Conservation (phyloP, 2,329 filamentous ascomycete species). For the Leptographium flavum region DNA sequence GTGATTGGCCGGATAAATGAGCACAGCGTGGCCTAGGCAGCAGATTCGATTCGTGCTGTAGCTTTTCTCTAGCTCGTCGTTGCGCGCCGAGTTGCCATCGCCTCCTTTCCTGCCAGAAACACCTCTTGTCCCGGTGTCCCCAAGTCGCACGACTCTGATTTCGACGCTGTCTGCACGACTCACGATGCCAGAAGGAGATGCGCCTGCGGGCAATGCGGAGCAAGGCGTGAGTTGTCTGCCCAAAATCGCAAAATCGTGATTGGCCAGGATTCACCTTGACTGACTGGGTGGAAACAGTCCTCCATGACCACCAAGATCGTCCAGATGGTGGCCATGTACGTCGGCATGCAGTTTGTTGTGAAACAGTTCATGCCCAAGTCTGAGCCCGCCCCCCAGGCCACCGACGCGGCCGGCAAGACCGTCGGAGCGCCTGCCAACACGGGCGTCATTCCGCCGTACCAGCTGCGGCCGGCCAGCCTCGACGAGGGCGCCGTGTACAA, state of each 20-base stretch:
- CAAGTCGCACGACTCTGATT: neutral
- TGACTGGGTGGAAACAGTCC: too few relatives aligned
- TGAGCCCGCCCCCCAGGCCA: constrained; percentile 34
- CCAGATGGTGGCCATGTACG: constrained; percentile 39
- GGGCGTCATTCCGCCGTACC: constrained; percentile 47
- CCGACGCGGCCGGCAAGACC: constrained; percentile 36
- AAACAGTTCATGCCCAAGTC: constrained; percentile 32
- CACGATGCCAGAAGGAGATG: constrained; percentile 8
- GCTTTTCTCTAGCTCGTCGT: too few relatives aligned
- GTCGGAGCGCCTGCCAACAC: constrained; percentile 31
- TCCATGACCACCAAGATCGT: constrained; percentile 31
- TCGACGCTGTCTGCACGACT: neutral
- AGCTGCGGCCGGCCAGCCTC: constrained; percentile 45
- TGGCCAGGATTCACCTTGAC: too few relatives aligned
- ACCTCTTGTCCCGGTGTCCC: neutral
- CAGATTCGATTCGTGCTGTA: too few relatives aligned
- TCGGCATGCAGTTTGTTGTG: constrained; percentile 44
- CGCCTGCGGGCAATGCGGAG: constrained; percentile 5
- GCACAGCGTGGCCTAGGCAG: too few relatives aligned
- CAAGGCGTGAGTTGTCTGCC: constrained; percentile 6
- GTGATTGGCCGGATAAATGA: too few relatives aligned
- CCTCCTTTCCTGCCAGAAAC: too few relatives aligned
- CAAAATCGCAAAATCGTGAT: too few relatives aligned
- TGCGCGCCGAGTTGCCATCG: too few relatives aligned
- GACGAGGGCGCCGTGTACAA: constrained; percentile 50